Evolutionary conservation across 805 yeast genomes (phyloP).

Genomic region (Cyberlindnera xylosilytica): DNA sequence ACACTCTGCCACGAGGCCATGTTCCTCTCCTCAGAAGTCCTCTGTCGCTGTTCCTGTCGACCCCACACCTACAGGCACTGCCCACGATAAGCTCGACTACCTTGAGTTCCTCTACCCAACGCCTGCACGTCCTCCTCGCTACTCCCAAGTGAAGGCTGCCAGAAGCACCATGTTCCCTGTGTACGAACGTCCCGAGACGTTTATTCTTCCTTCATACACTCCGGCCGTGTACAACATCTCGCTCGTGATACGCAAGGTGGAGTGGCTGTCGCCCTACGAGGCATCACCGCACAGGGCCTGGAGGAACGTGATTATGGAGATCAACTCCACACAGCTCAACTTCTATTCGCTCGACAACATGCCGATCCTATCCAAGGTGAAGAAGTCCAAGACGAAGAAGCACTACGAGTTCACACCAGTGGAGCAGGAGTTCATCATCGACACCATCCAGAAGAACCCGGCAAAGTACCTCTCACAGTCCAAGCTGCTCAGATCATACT

Average conservation of each 20-base stretch:
- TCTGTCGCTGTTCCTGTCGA: too few species aligned
- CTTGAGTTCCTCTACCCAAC: slow-evolving; percentile 18
- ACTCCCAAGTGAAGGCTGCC: slow-evolving; percentile 12
- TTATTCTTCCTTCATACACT: slow-evolving; percentile 54
- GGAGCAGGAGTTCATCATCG: slow-evolving; percentile 26
- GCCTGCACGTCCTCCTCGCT: slow-evolving; percentile 17
- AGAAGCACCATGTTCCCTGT: slow-evolving; percentile 30
- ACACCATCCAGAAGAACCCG: slow-evolving; percentile 17
- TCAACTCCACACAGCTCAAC: slow-evolving; percentile 85
- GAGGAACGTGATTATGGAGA: slow-evolving; percentile 64
- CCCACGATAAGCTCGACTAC: slow-evolving; percentile 11
- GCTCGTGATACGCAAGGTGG: slow-evolving; percentile 59
- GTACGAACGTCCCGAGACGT: slow-evolving; percentile 29
- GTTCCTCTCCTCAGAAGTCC: not conserved
- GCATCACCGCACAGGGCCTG: slow-evolving; percentile 65
- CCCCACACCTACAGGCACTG: not conserved
- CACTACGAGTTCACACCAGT: slow-evolving; percentile 24
- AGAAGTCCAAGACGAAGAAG: slow-evolving; percentile 28
- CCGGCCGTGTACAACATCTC: slow-evolving; percentile 66
- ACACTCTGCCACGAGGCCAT: not conserved
- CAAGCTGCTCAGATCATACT: slow-evolving; percentile 57
- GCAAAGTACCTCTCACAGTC: slow-evolving; percentile 10
- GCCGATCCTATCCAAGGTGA: slow-evolving; percentile 28
- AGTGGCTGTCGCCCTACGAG: slow-evolving; percentile 77
- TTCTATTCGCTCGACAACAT: slow-evolving; percentile 47